Base-by-base conservation (phyloP, 164 flowering plant genomes). In the Liriodendron chinense region DNA sequence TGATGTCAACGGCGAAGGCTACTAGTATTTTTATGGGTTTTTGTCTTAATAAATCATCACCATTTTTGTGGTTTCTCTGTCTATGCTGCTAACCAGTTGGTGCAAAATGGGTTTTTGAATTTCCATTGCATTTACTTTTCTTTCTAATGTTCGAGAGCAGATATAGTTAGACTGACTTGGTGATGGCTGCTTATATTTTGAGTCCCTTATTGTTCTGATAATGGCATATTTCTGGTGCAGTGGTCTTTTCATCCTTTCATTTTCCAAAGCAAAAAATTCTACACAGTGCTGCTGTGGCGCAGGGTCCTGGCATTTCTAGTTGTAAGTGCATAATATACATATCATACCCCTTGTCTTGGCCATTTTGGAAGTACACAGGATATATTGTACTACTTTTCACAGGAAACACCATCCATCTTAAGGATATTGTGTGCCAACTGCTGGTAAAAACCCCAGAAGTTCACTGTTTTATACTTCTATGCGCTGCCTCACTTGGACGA, bases 191-290 rank as follows among this genome's bases (percentile, higher is more conserved):
- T 53, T 70, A 34, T 34, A 25, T 70, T 12, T 23, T 23, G 62
- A n/a, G 9, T 66, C 7, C 50, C n/a, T 50, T 13, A 24, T 56
- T 53, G 26, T 69, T 63, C 61, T 76, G 26, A 80, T 16, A 59
- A 13, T 61, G 13, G 16, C 62, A 10, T 70, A n/a, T 72, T 74
- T 85, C 22, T 85, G 48, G 74, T 89, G 89, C 96, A 96, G 98
- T 96, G 99, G 99, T 90, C 95, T 34, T 96, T 96, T 78, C 94
- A 94, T 86, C 99, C 99, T 72, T 96, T 96, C 81, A 75, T 96
- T 72, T 77, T 88, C 79, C 92, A 96, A 83, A 91, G 84, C 88
- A 96, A 96, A 85, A 92, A 83, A 77, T 85, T 96, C 84, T 94
- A 92, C 91, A 96, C 99, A 34, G 99, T 96, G 47, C 87, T 92